Percentiles rank a stretch among this genome's conserved stretches.
These are phyloP conservation scores for Taiozyma onychis DNA, from an alignment of 1,139 yeast species.

Conservation along the genomic window DNA sequence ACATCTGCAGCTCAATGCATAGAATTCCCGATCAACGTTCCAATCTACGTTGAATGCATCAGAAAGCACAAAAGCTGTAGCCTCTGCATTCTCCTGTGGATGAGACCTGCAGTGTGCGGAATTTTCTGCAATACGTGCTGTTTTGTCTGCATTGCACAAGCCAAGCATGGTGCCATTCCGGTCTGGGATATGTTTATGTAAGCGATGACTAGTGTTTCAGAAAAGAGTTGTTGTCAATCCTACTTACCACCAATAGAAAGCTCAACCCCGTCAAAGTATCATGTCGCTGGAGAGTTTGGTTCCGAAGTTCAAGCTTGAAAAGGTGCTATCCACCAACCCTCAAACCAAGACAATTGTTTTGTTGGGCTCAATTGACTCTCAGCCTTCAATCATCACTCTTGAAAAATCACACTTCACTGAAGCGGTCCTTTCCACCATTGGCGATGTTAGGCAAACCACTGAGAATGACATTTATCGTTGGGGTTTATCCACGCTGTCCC, in stretches of 20 bases:
- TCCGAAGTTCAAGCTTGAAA: slow-evolving; percentile 33
- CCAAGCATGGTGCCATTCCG: no score
- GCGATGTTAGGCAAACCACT: slow-evolving; percentile 43
- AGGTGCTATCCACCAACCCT: slow-evolving; percentile 50
- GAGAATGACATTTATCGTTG: slow-evolving; percentile 80
- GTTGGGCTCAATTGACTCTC: slow-evolving; percentile 55
- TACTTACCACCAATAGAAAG: no score
- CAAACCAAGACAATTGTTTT: slow-evolving; percentile 58
- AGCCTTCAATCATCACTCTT: slow-evolving; percentile 64
- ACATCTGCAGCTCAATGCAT: neutral
- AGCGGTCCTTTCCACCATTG: slow-evolving; percentile 28
- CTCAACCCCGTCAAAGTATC: neutral
- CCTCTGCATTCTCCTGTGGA: neutral
- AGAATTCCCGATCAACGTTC: neutral
- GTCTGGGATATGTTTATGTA: neutral
- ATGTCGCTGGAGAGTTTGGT: slow-evolving; percentile 16
- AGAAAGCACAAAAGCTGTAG: neutral
- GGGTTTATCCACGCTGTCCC: slow-evolving; percentile 54
- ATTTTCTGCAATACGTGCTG: neutral
- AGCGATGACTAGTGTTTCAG: neutral
- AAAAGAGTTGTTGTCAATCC: no score
- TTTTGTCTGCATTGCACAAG: neutral
- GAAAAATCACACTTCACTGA: slow-evolving; percentile 64
- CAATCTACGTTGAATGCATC: neutral
- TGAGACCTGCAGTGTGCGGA: neutral